A percentile compares a stretch with the other conserved stretches of the same genome.
Evolutionary conservation across 176 grass and related monocot species (phyloP).

Genomic region (Microstegium vimineum): DNA sequence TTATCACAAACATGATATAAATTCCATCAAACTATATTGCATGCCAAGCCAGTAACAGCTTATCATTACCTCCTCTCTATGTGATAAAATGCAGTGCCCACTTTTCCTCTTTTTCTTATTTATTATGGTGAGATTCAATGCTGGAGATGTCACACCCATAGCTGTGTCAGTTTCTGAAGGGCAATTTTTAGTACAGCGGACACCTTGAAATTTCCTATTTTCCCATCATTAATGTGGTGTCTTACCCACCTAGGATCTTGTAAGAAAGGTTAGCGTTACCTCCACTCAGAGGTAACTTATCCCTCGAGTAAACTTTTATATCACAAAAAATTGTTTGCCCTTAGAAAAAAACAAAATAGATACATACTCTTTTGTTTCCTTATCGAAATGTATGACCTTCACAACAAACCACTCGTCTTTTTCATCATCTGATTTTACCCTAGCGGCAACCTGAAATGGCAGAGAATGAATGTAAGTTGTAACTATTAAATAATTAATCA

Average conservation of each 20-base stretch:
- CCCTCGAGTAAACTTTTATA: not conserved
- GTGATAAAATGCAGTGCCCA: not conserved
- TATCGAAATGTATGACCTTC: constrained; percentile 94
- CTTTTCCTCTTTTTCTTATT: not conserved
- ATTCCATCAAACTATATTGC: not conserved
- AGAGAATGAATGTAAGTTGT: not conserved
- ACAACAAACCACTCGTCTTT: constrained; percentile 96
- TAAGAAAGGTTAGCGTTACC: not conserved
- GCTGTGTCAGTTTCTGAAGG: not conserved
- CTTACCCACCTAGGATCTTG: not conserved
- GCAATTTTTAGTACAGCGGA: not conserved
- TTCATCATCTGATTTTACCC: constrained; percentile 77
- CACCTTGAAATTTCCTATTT: not conserved
- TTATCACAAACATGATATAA: not conserved
- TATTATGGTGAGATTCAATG: not conserved
- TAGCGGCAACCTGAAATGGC: constrained; percentile 91
- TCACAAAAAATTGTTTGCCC: not conserved
- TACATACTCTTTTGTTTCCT: constrained; percentile 93
- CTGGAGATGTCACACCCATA: not conserved
- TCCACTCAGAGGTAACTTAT: constrained; percentile 9
- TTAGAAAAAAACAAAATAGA: not conserved
- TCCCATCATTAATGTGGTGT: not conserved
- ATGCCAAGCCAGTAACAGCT: not conserved
- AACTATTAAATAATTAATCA: constrained; percentile 2
- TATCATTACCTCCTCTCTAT: not conserved